Percentiles rank a stretch among this genome's conserved stretches.
Conservation (phyloP, 495 filamentous ascomycete species). For the Amphirosellinia nigrospora region DNA sequence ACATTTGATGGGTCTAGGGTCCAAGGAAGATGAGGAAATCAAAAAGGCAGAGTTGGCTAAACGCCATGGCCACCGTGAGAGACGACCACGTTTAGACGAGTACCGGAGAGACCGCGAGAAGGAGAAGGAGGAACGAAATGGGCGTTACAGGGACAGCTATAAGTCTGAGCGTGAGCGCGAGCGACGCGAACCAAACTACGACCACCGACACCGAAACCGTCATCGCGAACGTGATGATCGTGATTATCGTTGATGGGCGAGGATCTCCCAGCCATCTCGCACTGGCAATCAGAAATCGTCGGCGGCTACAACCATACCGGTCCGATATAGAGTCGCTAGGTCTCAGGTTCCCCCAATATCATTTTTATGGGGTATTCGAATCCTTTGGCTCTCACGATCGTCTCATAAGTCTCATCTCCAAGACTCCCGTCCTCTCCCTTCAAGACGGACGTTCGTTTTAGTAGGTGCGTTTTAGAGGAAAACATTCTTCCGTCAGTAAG, state of each 20-base stretch:
- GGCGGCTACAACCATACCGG: background rate
- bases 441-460: background rate
- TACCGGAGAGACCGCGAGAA: conserved; percentile 51
- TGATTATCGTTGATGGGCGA: conserved; percentile 35
- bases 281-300: background rate
- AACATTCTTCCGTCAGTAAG: background rate
- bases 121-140: conserved; percentile 48
- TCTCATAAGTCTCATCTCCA: background rate
- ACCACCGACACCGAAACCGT: conserved; percentile 36
- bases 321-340: background rate
- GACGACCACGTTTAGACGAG: conserved; percentile 51
- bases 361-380: background rate
- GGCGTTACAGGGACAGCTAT: conserved; percentile 49
- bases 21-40: conserved; percentile 73
- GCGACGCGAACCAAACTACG: conserved; percentile 45
- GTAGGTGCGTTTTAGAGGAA: background rate
- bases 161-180: conserved; percentile 56
- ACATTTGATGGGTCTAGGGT: conserved; percentile 83
- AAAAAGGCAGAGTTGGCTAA: conserved; percentile 37
- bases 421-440: background rate
- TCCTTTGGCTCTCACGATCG: background rate
- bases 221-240: conserved; percentile 43
- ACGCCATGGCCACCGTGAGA: conserved; percentile 40
- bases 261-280: background rate
- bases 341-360: background rate